Percentiles rank a stretch among this genome's conserved stretches.
Conservation (phyloP, 805 yeast species). For the Wickerhamomyces queroliae region DNA sequence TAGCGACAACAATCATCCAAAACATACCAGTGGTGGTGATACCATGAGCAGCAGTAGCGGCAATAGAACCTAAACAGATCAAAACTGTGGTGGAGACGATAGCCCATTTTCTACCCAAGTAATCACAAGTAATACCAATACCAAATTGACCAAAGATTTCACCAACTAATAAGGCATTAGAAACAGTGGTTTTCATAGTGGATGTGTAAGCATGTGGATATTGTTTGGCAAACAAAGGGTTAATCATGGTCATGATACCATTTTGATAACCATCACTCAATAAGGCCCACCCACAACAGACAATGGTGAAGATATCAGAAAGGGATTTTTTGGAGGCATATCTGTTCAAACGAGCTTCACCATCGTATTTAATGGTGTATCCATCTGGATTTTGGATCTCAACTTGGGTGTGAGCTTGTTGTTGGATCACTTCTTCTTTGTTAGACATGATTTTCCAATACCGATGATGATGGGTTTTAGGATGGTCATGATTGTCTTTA, state of each 20-base stretch:
- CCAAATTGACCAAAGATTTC: conserved; percentile 66
- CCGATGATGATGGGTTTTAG: too few relatives aligned
- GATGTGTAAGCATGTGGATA: conserved; percentile 34
- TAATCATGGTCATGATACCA: conserved; percentile 66
- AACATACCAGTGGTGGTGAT: conserved; percentile 51
- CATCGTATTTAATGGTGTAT: conserved; percentile 11
- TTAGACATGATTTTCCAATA: not conserved
- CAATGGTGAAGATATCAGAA: conserved; percentile 38
- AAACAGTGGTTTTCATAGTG: conserved; percentile 54
- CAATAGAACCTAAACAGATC: conserved; percentile 55
- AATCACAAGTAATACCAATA: conserved; percentile 60
- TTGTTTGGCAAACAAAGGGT: conserved; percentile 44
- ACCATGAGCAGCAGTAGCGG: conserved; percentile 73
- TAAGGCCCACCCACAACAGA: conserved; percentile 66
- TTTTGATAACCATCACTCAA: conserved; percentile 77
- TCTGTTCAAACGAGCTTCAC: conserved; percentile 16
- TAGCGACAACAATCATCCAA: conserved; percentile 68
- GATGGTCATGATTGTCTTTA: too few relatives aligned
- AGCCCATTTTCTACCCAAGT: conserved; percentile 67
- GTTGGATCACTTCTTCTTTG: not conserved
- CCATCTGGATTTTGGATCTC: conserved; percentile 1
- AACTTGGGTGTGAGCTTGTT: not conserved
- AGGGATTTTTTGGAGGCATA: conserved; percentile 21
- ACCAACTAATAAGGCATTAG: conserved; percentile 64
- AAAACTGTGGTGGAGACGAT: conserved; percentile 57